Percentiles rank a stretch among this genome's conserved stretches.
These are phyloP conservation scores for Daldinia concentrica DNA, from an alignment of 495 filamentous ascomycete genomes.

Conservation along the genomic window DNA sequence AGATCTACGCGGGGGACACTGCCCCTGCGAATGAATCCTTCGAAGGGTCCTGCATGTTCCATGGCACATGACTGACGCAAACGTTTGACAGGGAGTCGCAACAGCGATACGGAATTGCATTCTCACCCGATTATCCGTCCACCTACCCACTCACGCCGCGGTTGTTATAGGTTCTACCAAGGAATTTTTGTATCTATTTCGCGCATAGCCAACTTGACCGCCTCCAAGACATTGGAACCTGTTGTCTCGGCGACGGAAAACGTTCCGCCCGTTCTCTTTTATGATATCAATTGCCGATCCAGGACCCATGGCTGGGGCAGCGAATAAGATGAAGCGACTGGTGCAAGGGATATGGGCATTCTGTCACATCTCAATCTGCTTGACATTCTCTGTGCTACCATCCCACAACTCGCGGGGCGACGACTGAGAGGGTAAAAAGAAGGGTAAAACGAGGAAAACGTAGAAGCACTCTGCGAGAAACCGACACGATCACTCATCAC, in stretches of 20 bases:
- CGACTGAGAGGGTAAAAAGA: constrained; percentile 15
- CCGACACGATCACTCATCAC: constrained; percentile 33
- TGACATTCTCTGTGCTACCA: constrained; percentile 40
- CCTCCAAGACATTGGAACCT: constrained; percentile 32
- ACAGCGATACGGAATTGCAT: constrained; percentile 38
- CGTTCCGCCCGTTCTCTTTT: constrained; percentile 32
- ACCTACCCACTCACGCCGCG: constrained; percentile 10
- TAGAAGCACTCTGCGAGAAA: constrained; percentile 35
- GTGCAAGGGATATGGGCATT: constrained; percentile 42
- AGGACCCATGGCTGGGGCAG: constrained; percentile 44
- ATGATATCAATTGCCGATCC: constrained; percentile 45
- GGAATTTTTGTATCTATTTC: constrained; percentile 23
- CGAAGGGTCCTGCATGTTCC: constrained; percentile 43
- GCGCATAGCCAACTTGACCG: constrained; percentile 30
- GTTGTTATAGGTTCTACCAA: constrained; percentile 9
- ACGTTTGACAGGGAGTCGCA: constrained; percentile 34
- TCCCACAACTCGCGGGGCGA: constrained; percentile 30
- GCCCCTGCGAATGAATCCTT: constrained; percentile 36
- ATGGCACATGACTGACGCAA: constrained; percentile 45
- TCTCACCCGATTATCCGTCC: constrained; percentile 18
- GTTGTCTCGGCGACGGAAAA: constrained; percentile 33
- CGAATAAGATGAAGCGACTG: constrained; percentile 36
- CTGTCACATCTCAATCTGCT: constrained; percentile 44
- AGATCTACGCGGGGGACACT: constrained; percentile 43
- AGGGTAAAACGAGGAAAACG: neutral